Base-by-base conservation (phyloP, 305 asterid species). In the Rubia tinctorum region DNA sequence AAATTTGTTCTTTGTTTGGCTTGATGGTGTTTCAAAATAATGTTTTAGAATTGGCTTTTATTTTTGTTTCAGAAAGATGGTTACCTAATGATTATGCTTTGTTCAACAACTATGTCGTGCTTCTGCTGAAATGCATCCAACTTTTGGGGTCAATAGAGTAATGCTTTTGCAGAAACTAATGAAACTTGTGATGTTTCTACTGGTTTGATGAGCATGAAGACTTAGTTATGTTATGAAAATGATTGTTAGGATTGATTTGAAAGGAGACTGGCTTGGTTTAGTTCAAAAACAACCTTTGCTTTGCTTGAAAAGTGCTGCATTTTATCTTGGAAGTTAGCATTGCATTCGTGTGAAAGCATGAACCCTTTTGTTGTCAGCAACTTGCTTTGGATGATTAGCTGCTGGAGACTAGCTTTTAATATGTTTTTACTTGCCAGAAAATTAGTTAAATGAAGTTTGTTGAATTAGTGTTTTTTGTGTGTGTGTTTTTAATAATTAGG, bases 401-500 rank as follows among this genome's bases (percentile, higher is more conserved):
- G 8, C 22, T 23, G 65, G 23, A n/a, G 20, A 23, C 18, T 45
- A 44, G 55, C 70, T 30, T 63, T 37, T 63, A 14, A 6, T 34
- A 63, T 11, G 39, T 25, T 12, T 27, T 61, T 25, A 61, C 42
- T 61, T 6, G 17, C 18, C 39, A 13, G 15, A 53, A 7, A 69
- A 23, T 22, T 60, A 17, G 14, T 45, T 9, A 66, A 34, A 71
- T 68, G 2, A 67, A 49, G 58, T 66, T 79, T 18, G 61, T 73
- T 69, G 71, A 75, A 62, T 60, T 69, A 22, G 23, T 75, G 47
- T 69, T 47, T 69, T 74, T 55, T 62, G 30, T 62, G 30, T 12
- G 65, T 77, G 4, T 34, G 39, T 34, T 2, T 34, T 34, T 34
- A 34, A 34, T 27, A 27, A 27, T 1, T 27, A 27, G 30, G 30